A percentile compares a stretch with the other conserved stretches of the same genome.
Conservation (phyloP, 495 filamentous ascomycete genomes). For the Ascodesmis nigricans region DNA sequence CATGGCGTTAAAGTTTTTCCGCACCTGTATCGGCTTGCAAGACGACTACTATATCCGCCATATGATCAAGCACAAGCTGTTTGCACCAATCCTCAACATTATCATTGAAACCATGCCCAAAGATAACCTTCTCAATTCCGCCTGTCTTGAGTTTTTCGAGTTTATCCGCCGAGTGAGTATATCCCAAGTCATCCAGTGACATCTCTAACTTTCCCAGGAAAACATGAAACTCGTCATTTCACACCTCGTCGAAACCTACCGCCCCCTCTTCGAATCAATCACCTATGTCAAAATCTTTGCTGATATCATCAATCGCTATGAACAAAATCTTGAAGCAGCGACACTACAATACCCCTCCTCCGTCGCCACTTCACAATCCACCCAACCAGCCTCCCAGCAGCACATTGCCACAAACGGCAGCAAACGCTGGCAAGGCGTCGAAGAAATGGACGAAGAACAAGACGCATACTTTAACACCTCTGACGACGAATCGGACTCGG, state of each 20-base stretch:
- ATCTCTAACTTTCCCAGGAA: constrained; percentile 27
- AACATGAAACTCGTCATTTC: constrained; percentile 59
- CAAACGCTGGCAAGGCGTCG: constrained; percentile 47
- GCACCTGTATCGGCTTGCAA: constrained; percentile 60
- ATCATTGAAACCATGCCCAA: constrained; percentile 77
- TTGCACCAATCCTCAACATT: constrained; percentile 73
- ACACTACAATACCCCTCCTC: constrained; percentile 24
- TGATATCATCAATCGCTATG: constrained; percentile 51
- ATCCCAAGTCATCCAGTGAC: not conserved
- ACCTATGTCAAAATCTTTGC: constrained; percentile 75
- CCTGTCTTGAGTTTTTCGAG: constrained; percentile 89
- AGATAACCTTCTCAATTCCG: constrained; percentile 89
- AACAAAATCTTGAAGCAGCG: constrained; percentile 30
- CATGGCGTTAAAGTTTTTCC: constrained; percentile 85
- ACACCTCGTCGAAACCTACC: constrained; percentile 75
- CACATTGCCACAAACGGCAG: constrained; percentile 46
- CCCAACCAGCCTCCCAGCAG: no score
- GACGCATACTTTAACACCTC: constrained; percentile 88
- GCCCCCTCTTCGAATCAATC: constrained; percentile 55
- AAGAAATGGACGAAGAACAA: constrained; percentile 67
- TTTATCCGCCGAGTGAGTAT: constrained; percentile 48
- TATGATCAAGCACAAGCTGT: constrained; percentile 60
- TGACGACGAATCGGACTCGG: constrained; percentile 74
- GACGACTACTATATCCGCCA: constrained; percentile 86
- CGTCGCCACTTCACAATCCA: constrained; percentile 29